Evolutionary conservation across 768 basidiomycete genomes (phyloP).

Genomic region (Fistulinella prunicolor): DNA sequence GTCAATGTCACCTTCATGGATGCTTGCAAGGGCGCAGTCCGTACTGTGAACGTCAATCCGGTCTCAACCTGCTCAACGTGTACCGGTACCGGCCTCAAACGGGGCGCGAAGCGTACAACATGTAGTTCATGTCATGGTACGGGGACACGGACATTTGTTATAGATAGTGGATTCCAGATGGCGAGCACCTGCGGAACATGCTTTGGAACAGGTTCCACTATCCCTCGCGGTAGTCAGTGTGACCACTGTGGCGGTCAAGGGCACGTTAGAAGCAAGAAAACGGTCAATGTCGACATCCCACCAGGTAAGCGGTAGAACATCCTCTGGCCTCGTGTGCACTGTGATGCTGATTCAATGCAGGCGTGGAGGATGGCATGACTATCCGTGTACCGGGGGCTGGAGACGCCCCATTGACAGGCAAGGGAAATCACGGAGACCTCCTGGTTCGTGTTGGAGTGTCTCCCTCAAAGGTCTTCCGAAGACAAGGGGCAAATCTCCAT

Average conservation of each 20-base stretch:
- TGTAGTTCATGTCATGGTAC: slow-evolving; percentile 83
- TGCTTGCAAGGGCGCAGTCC: slow-evolving; percentile 85
- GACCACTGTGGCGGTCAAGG: slow-evolving; percentile 82
- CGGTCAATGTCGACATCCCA: slow-evolving; percentile 79
- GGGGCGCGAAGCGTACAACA: slow-evolving; percentile 75
- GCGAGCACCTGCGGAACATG: slow-evolving; percentile 85
- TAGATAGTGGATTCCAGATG: slow-evolving; percentile 96
- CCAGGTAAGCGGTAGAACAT: slow-evolving; percentile 54
- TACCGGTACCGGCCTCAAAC: slow-evolving; percentile 81
- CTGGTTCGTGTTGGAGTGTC: slow-evolving; percentile 83
- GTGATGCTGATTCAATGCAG: slow-evolving; percentile 37
- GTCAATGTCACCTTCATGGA: slow-evolving; percentile 86
- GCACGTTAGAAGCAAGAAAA: slow-evolving; percentile 76
- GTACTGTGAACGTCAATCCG: slow-evolving; percentile 73
- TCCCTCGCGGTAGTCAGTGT: slow-evolving; percentile 79
- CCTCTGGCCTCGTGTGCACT: slow-evolving; percentile 1
- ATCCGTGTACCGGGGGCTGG: slow-evolving; percentile 78
- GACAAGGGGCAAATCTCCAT: slow-evolving; percentile 90
- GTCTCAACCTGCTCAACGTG: slow-evolving; percentile 84
- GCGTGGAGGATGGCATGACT: slow-evolving; percentile 94
- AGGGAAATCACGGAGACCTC: slow-evolving; percentile 80
- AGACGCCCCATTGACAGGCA: slow-evolving; percentile 78
- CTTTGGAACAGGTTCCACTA: slow-evolving; percentile 72
- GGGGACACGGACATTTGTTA: slow-evolving; percentile 84
- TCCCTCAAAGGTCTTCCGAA: slow-evolving; percentile 77